Evolutionary conservation across 2,329 filamentous ascomycete genomes (phyloP), one percentile per base, ranked within the genome.

Genomic region (Cordyceps farinosa): DNA sequence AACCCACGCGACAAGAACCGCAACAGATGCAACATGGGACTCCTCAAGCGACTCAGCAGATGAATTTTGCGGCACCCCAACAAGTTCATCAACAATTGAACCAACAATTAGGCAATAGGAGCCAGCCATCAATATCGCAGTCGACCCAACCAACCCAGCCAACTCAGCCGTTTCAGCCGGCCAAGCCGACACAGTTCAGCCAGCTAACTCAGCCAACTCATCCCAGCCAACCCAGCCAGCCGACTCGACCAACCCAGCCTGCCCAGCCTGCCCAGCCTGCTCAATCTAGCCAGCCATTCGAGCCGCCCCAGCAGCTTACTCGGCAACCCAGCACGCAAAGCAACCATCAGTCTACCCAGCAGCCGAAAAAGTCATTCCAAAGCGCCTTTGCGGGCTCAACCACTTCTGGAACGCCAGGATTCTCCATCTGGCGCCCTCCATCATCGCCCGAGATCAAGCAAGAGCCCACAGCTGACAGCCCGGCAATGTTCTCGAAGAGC

Each of bases 1-100:
- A 42, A 22, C 36, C 47, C 8, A 34, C 34, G 8, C 47, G 27
- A 17, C 47, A 52, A 27, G 42, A 42, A 3, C 34, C 34, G 6
- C 34, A 44, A 27, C 57, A 15, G 17, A 52, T 13, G 3, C 29
- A 66, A 70, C n/a, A 71, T 66, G 36, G 6, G 5, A n/a, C 22
- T 9, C 38, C 47, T 34, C 56, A 60, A 5, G 13, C 38, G 22
- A 8, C 48, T 44, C 56, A 59, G n/a, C 44, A 45, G 10, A 9
- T 47, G 9, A 57, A 27, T 22, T 29, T 57, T 4, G 29, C n/a
- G 17, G 10, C 42, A 10, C 17, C 6, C 17, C 54, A 47, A 8
- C 42, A 45, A 36, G 42, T 34, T 3, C 29, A 27, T n/a, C 56
- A 50, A 22, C 56, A 48, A 22, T 11, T 40, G 11, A 59, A 7